These are phyloP conservation scores for Plectranthus barbatus DNA, from an alignment of 257 asterid genomes.

Conservation along the genomic window DNA sequence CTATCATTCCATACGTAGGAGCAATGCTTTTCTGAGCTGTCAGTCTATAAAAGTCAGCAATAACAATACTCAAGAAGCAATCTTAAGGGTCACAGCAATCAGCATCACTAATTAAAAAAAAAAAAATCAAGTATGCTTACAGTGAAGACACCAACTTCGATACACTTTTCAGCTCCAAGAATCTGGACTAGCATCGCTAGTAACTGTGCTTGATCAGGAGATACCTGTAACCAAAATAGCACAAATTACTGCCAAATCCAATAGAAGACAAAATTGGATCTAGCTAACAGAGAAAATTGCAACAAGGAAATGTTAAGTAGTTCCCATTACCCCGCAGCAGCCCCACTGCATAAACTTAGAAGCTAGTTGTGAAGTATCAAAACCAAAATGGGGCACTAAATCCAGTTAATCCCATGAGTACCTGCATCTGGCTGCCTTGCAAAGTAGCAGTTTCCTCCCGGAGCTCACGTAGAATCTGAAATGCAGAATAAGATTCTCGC, in stretches of 20 bases:
- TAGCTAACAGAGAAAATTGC: neutral
- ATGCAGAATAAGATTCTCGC: neutral
- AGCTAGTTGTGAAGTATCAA: neutral
- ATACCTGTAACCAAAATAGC: constrained; percentile 38
- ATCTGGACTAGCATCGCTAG: constrained; percentile 85
- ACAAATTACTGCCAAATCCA: neutral
- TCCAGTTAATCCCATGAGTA: neutral
- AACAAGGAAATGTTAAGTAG: neutral
- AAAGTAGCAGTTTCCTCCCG: constrained; percentile 86
- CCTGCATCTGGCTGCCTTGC: constrained; percentile 97
- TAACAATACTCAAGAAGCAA: neutral
- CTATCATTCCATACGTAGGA: neutral
- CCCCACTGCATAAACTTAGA: neutral
- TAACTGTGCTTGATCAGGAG: constrained; percentile 97
- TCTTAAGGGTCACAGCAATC: neutral
- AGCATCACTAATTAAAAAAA: neutral
- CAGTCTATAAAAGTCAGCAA: neutral
- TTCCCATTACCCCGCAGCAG: neutral
- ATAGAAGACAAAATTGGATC: neutral
- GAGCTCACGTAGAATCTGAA: constrained; percentile 71
- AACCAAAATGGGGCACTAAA: neutral
- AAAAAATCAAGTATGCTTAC: constrained; percentile 28
- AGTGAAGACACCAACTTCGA: constrained; percentile 90
- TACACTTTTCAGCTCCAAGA: constrained; percentile 81
- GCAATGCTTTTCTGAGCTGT: neutral